A percentile compares a stretch with the other conserved stretches of the same genome.
phyloP scores from a whole-genome alignment of 1,139 yeast species.

The Kodamaea alishanica region DNA sequence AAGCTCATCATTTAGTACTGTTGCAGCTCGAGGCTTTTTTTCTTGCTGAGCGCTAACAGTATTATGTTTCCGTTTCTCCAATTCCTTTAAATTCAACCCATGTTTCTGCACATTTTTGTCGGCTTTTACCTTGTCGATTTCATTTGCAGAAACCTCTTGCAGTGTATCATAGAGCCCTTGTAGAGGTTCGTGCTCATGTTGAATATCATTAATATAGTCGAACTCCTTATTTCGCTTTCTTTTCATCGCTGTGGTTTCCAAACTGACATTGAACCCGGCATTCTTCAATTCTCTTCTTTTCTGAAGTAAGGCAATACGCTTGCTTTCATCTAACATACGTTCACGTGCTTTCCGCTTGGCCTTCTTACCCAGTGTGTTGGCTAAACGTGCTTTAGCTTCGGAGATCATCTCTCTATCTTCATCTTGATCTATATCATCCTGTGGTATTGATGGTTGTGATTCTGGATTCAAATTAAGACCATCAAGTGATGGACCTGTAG shows the following conservation, averaged over 20 bases:
- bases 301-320: constrained; percentile 71
- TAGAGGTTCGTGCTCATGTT: constrained; percentile 72
- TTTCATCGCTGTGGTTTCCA: constrained; percentile 46
- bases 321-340: constrained; percentile 67
- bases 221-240: constrained; percentile 54
- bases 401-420: constrained; percentile 88
- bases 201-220: constrained; percentile 81
- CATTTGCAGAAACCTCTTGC: constrained; percentile 50
- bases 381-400: constrained; percentile 88
- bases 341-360: constrained; percentile 91
- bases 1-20: not conserved
- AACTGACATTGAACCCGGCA: constrained; percentile 68
- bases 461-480: constrained; percentile 68
- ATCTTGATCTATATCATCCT: constrained; percentile 68
- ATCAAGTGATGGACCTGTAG: constrained; percentile 28
- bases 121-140: constrained; percentile 38
- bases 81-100: constrained; percentile 47
- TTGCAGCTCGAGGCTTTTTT: not conserved
- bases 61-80: constrained; percentile 30
- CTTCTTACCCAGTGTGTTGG: constrained; percentile 92
- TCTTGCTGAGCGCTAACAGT: constrained; percentile 4
- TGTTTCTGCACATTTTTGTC: constrained; percentile 41
- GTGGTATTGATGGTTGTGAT: constrained; percentile 80
- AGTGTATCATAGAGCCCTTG: constrained; percentile 67
- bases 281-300: constrained; percentile 81